Percentiles rank a stretch among this genome's conserved stretches.
These are phyloP conservation scores for Phytophthora syringae DNA, from an alignment of 352 stramenopile genomes.

Conservation along the genomic window DNA sequence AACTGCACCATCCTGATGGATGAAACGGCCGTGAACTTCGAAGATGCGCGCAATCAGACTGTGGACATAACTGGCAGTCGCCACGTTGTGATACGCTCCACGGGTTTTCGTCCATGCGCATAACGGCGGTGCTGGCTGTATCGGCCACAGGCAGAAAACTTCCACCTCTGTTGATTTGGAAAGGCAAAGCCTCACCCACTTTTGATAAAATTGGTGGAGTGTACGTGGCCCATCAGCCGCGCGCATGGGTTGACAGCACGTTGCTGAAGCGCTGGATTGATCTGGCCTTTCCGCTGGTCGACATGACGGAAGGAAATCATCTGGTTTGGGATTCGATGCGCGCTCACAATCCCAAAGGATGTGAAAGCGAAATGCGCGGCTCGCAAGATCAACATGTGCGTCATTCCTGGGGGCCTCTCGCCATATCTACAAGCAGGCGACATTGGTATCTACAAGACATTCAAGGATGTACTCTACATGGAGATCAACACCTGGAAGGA, in stretches of 20 bases:
- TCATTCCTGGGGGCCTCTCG: constrained; percentile 6
- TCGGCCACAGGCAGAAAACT: constrained; percentile 18
- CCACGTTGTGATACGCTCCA: constrained; percentile 32
- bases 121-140: constrained; percentile 23
- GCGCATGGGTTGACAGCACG: constrained; percentile 15
- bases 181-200: neutral
- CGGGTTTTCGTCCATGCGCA: constrained; percentile 36
- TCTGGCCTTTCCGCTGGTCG: constrained; percentile 6
- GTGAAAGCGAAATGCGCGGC: constrained; percentile 16
- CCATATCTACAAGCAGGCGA: constrained; percentile 9
- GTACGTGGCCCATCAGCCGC: constrained; percentile 12
- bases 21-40: constrained; percentile 41
- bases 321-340: constrained; percentile 3
- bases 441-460: constrained; percentile 18
- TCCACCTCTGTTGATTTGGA: constrained; percentile 16
- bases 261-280: constrained; percentile 7
- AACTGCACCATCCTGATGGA: constrained; percentile 28
- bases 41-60: constrained; percentile 21
- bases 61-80: constrained; percentile 19
- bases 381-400: neutral
- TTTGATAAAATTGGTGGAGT: neutral
- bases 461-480: constrained; percentile 12
- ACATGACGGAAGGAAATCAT: neutral
- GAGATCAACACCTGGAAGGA: constrained; percentile 15
- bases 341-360: constrained; percentile 24